Base-by-base conservation (phyloP, 2,329 filamentous ascomycete genomes). In the Metarhizium brunneum region DNA sequence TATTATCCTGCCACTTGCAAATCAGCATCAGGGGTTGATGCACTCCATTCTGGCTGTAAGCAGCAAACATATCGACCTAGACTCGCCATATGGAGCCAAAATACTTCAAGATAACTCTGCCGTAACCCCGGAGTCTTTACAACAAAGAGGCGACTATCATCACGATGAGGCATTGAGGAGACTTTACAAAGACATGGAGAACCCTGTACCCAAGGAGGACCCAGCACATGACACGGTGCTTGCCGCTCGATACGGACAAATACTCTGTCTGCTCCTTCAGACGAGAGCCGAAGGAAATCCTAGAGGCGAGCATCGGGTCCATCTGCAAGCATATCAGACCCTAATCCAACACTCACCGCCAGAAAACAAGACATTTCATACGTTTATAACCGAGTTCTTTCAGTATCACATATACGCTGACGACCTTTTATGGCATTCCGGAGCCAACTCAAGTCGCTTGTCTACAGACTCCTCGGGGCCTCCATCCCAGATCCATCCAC, bases 11-110 rank as follows among this genome's bases (percentile, higher is more conserved):
- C 88, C 89, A 1, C 87, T 95, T 74, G 90, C 91, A 2, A 84
- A 88, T 47, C 79, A 85, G 58, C 86, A 95, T 66, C 80, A 84
- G 59, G 90, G 90, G 13, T 76, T 96, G 53, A 95, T 96, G 90
- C 91, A 96, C 68, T 94, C 90, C 11, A 83, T 96, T 52, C 79
- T 96, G 54, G 90, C 88, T 48, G 77, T 96, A 8, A 88, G 90
- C 42, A 88, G 88, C 62, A 90, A 85, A 58, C 90, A 95, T 63
- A 79, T 86, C 54, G 80, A 86, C 67, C 78, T 78, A 58, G 75
- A 78, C 4, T 79, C 81, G 0, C 76, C 80, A 0, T 82, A 84
- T 54, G 82, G 80, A 11, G 61, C 68, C 56, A 81, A 79, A 50
- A 65, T 84, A 4, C 68, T 85, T 6, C 70, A 70, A 38, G 74